Conservation (phyloP, 768 basidiomycete genomes). For the Asterophora lycoperdoides region DNA sequence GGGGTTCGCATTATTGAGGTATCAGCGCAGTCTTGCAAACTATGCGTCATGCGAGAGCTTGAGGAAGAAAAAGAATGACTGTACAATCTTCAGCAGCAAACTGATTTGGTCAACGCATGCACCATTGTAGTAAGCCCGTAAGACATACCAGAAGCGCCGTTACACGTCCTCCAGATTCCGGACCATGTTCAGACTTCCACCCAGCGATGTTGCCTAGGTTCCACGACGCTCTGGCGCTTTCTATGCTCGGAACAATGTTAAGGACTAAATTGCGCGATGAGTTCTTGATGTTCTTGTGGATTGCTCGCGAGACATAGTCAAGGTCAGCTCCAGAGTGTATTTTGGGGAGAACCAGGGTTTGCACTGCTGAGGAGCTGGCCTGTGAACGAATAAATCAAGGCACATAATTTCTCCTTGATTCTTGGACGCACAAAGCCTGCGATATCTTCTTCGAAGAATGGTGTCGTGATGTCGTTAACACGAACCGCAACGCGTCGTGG, state of each 20-base stretch:
- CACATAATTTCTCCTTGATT: not conserved
- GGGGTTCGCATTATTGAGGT: conserved; percentile 75
- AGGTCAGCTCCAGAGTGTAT: conserved; percentile 69
- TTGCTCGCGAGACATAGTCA: conserved; percentile 49
- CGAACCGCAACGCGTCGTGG: conserved; percentile 61
- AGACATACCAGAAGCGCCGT: conserved; percentile 61
- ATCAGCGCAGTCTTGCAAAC: conserved; percentile 78
- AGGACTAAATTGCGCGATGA: conserved; percentile 32
- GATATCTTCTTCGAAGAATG: conserved; percentile 65
- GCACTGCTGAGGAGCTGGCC: conserved; percentile 38
- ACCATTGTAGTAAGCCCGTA: not conserved
- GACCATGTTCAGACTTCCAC: conserved; percentile 55
- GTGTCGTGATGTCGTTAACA: conserved; percentile 62
- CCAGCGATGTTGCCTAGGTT: conserved; percentile 65
- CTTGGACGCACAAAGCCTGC: conserved; percentile 45
- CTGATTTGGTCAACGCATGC: conserved; percentile 33
- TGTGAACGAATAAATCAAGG: conserved; percentile 12
- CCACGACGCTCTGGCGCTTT: conserved; percentile 72
- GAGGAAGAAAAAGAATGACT: conserved; percentile 17
- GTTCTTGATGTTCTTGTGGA: conserved; percentile 31
- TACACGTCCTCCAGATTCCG: conserved; percentile 47
- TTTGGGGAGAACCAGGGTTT: conserved; percentile 81
- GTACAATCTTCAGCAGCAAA: conserved; percentile 95
- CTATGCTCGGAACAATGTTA: conserved; percentile 75
- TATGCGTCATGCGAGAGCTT: conserved; percentile 2